phyloP scores from a whole-genome alignment of 305 asterid genomes.

The Plantago rigida region DNA sequence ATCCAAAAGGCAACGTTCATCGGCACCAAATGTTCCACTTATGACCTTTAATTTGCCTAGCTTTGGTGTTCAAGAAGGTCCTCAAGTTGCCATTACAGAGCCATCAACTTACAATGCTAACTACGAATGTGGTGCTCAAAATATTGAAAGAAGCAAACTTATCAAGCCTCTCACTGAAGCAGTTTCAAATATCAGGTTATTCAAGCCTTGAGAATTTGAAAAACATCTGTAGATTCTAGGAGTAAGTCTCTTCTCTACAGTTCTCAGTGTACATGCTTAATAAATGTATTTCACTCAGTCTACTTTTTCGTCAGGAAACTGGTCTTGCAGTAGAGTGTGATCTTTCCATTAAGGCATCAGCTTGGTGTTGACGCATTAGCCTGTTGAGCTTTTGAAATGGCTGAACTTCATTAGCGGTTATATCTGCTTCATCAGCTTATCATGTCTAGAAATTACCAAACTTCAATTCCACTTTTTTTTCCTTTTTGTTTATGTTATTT shows the following conservation, averaged over 20 bases:
- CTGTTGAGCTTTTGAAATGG: neutral
- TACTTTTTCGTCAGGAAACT: conserved; percentile 26
- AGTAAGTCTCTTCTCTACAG: conserved; percentile 21
- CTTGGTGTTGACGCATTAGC: neutral
- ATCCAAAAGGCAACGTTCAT: conserved; percentile 31
- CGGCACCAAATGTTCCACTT: conserved; percentile 26
- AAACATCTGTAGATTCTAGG: conserved; percentile 29
- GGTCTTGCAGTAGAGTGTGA: conserved; percentile 16
- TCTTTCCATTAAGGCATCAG: conserved; percentile 7
- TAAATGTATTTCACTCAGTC: conserved; percentile 6
- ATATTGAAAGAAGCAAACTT: conserved; percentile 12
- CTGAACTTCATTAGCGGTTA: neutral
- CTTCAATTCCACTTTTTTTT: too few species aligned
- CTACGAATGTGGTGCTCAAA: too few species aligned
- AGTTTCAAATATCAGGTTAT: conserved; percentile 23
- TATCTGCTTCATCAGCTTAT: too few species aligned
- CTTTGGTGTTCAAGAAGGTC: conserved; percentile 32
- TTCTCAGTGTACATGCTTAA: conserved; percentile 2
- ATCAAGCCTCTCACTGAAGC: conserved; percentile 27
- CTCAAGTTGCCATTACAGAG: conserved; percentile 22
- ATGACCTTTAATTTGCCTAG: conserved; percentile 33
- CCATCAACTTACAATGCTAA: conserved; percentile 15
- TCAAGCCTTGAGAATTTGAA: conserved; percentile 32
- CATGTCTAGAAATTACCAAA: too few species aligned
- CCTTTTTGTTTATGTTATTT: too few species aligned